These are phyloP conservation scores for Neoscytalidium dimidiatum DNA, from an alignment of 2,329 filamentous ascomycete genomes.

Conservation along the genomic window DNA sequence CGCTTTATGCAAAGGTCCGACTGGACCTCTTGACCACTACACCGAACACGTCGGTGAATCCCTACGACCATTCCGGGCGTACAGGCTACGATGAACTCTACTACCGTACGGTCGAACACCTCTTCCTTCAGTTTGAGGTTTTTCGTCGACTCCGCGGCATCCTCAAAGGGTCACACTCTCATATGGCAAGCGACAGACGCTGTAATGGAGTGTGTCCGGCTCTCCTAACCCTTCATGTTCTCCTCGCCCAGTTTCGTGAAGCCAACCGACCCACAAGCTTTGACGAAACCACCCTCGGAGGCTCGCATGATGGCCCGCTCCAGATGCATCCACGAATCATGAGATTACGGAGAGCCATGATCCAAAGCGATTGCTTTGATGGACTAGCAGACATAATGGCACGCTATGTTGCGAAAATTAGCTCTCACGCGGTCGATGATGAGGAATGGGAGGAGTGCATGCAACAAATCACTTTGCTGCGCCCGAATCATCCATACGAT, in stretches of 20 bases:
- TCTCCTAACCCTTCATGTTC: background rate
- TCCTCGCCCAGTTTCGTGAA: background rate
- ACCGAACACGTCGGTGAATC: background rate
- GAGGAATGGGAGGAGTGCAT: conserved; percentile 1
- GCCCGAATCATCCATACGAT: background rate
- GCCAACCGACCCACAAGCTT: background rate
- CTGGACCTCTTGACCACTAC: background rate
- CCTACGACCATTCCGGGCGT: background rate
- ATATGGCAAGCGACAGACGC: background rate
- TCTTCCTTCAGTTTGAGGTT: background rate
- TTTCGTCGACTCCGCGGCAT: background rate
- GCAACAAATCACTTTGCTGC: background rate
- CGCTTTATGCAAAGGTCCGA: background rate
- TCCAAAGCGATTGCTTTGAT: background rate
- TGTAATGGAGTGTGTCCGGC: background rate
- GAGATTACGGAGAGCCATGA: background rate
- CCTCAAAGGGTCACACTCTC: background rate
- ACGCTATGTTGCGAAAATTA: background rate
- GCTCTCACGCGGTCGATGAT: conserved; percentile 1
- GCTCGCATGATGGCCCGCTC: background rate
- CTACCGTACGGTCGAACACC: background rate
- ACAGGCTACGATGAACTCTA: background rate
- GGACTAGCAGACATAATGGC: background rate
- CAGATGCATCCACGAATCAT: background rate
- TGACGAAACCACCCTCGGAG: background rate